A percentile compares a stretch with the other conserved stretches of the same genome.
phyloP scores from a whole-genome alignment of 352 stramenopile genomes.

The Phytophthora agathidicida region DNA sequence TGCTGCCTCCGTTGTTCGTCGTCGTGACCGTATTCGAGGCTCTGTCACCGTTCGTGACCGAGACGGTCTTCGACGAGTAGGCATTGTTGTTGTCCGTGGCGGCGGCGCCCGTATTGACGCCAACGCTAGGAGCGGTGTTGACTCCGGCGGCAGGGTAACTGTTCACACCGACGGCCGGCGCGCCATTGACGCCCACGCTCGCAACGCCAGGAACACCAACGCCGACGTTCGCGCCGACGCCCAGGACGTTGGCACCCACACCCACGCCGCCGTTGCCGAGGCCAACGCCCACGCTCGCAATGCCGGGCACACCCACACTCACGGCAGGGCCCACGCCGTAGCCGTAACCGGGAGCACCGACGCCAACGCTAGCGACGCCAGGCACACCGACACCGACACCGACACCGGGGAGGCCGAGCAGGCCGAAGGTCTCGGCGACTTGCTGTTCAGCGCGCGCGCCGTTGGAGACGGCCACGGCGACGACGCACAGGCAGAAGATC shows the following conservation, averaged over 20 bases:
- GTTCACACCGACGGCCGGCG: too few species aligned
- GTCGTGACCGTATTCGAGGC: not conserved
- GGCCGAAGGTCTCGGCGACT: constrained; percentile 7
- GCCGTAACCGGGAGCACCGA: constrained; percentile 5
- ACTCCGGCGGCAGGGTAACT: not conserved
- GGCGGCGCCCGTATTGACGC: not conserved
- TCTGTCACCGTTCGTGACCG: not conserved
- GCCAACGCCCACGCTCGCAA: constrained; percentile 1
- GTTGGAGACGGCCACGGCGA: not conserved
- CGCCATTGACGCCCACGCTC: constrained; percentile 2
- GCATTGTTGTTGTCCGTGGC: not conserved
- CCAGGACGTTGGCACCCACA: constrained; percentile 1
- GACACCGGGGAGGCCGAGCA: constrained; percentile 4
- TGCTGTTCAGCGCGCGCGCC: not conserved
- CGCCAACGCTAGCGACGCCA: constrained; percentile 4
- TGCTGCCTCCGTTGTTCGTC: not conserved
- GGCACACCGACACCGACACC: constrained; percentile 12
- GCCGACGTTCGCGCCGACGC: not conserved
- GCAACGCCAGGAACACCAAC: constrained; percentile 1
- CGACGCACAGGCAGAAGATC: constrained; percentile 13
- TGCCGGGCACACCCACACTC: not conserved
- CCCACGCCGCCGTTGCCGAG: not conserved
- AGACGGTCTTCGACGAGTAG: constrained; percentile 8
- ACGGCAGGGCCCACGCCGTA: not conserved
- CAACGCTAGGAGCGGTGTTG: not conserved